Evolutionary conservation across 176 grass and related monocot species (phyloP).

Genomic region (Eremochloa ophiuroides): DNA sequence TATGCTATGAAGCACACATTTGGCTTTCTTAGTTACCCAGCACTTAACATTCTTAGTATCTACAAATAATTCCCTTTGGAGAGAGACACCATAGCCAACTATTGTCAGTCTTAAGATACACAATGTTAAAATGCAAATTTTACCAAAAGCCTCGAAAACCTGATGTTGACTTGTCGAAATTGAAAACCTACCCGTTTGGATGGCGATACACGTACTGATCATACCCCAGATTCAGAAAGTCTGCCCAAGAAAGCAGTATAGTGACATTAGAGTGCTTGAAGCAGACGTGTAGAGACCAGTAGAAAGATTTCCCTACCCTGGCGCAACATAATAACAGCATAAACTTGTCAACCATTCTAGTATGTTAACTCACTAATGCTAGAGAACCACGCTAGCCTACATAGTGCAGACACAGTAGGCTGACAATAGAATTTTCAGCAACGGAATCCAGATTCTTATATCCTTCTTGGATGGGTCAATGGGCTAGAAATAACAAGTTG

Average conservation of each 20-base stretch:
- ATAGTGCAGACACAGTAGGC: neutral
- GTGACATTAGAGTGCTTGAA: neutral
- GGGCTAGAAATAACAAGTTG: neutral
- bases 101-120: neutral
- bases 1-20: neutral
- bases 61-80: neutral
- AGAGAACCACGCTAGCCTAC: neutral
- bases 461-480: too few relatives aligned
- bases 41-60: neutral
- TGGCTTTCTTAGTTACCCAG: neutral
- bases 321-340: neutral
- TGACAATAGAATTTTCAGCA: neutral
- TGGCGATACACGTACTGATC: conserved; percentile 95
- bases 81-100: neutral
- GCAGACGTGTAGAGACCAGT: neutral
- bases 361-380: neutral
- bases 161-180: neutral
- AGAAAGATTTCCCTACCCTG: neutral
- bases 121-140: neutral
- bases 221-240: conserved; percentile 81
- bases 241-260: conserved; percentile 29
- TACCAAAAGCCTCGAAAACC: neutral
- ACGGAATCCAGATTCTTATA: neutral
- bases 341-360: neutral
- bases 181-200: conserved; percentile 61